These are phyloP conservation scores for Tubosaeta sp. DNA, from an alignment of 768 basidiomycete species.

Conservation along the genomic window DNA sequence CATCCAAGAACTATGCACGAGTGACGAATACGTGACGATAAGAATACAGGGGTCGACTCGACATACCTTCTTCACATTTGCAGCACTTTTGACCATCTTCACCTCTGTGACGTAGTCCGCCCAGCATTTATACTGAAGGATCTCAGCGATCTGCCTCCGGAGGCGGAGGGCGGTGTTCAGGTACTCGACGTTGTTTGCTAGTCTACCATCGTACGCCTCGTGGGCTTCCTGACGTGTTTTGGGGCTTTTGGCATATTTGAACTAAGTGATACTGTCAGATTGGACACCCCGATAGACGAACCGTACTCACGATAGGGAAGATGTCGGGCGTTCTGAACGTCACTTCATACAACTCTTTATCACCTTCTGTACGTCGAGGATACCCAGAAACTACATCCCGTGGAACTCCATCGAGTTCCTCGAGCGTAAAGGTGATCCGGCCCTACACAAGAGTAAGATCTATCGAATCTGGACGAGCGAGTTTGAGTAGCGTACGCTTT, in stretches of 20 bases:
- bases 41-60: background rate
- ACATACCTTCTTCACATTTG: conserved; percentile 53
- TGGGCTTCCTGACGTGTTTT: conserved; percentile 62
- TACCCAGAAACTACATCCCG: conserved; percentile 77
- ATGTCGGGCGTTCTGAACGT: conserved; percentile 84
- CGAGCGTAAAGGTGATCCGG: conserved; percentile 56
- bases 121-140: conserved; percentile 76
- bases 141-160: conserved; percentile 60
- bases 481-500: conserved; percentile 47
- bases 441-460: conserved; percentile 38
- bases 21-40: background rate
- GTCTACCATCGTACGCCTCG: conserved; percentile 65
- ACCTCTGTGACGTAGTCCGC: conserved; percentile 82
- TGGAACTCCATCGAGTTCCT: conserved; percentile 80
- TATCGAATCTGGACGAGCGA: background rate
- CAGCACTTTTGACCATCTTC: conserved; percentile 78
- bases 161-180: conserved; percentile 65
- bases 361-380: conserved; percentile 56
- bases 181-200: conserved; percentile 65
- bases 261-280: conserved; percentile 38
- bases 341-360: conserved; percentile 60
- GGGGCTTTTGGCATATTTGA: conserved; percentile 74
- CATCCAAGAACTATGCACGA: conserved; percentile 60
- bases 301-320: conserved; percentile 58
- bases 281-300: background rate